A percentile compares a stretch with the other conserved stretches of the same genome.
Evolutionary conservation across 768 basidiomycete species (phyloP).

Genomic region (Tricholoma bakamatsutake): DNA sequence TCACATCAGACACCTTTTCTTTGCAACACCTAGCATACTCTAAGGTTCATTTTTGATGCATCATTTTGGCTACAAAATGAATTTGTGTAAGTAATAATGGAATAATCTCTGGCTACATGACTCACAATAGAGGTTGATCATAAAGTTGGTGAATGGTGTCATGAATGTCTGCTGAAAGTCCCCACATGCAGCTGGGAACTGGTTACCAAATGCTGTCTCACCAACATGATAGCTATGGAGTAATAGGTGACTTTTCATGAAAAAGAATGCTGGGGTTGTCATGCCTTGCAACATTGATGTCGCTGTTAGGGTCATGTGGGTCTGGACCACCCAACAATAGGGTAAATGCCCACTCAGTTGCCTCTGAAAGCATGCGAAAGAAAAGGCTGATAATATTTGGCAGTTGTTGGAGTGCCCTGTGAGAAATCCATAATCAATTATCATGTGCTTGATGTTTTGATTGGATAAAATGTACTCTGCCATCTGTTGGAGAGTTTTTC

Average conservation of each 20-base stretch:
- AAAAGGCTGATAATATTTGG: not conserved
- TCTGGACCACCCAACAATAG: not conserved
- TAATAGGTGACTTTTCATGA: not conserved
- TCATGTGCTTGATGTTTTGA: not conserved
- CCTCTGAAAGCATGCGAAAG: not conserved
- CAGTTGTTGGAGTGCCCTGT: not conserved
- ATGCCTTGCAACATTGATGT: slow-evolving; percentile 6
- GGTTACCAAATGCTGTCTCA: not conserved
- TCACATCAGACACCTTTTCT: not conserved
- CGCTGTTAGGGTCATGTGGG: not conserved
- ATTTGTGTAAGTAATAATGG: not conserved
- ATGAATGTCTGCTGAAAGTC: slow-evolving; percentile 6
- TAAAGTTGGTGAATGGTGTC: slow-evolving; percentile 5
- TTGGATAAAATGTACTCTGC: not conserved
- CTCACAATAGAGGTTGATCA: slow-evolving; percentile 4
- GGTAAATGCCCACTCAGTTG: not conserved
- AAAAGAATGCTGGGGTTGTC: not conserved
- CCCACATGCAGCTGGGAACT: not conserved
- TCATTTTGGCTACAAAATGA: not conserved
- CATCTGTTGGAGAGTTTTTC: no score
- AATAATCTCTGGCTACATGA: not conserved
- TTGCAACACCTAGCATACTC: not conserved
- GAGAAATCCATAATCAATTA: not conserved
- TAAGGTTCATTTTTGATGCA: not conserved
- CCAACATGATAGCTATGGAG: slow-evolving; percentile 5